Percentiles rank a stretch among this genome's conserved stretches.
Conservation (phyloP, 2,329 filamentous ascomycete genomes). For the Talaromyces sp. region DNA sequence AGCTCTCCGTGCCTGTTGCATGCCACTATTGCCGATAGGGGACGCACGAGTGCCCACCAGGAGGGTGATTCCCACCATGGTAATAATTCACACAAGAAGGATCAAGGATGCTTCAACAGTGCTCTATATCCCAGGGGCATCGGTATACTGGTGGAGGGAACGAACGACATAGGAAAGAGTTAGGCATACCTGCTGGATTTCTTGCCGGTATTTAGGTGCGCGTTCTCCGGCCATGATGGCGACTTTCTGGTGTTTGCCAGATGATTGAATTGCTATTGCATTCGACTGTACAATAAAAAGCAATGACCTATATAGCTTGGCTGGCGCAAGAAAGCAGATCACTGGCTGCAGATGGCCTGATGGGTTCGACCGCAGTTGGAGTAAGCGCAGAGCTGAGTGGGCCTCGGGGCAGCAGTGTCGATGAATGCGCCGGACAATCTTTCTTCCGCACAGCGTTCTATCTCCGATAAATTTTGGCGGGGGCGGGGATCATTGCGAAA, state of each 20-base stretch:
- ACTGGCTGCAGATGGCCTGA: background rate
- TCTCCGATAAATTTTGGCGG: constrained; percentile 8
- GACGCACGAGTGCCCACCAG: background rate
- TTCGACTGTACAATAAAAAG: background rate
- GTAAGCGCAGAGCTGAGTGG: background rate
- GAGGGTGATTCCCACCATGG: background rate
- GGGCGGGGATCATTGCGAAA: constrained; percentile 12
- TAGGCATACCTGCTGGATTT: constrained; percentile 88
- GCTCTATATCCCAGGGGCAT: background rate
- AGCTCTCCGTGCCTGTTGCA: background rate
- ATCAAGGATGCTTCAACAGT: background rate
- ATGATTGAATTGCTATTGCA: background rate
- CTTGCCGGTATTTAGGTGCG: constrained; percentile 85
- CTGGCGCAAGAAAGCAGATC: background rate
- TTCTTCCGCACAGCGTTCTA: constrained; percentile 5
- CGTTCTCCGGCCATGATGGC: constrained; percentile 61
- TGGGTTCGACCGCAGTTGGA: background rate
- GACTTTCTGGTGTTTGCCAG: background rate
- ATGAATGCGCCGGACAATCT: constrained; percentile 13
- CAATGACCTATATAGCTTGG: background rate
- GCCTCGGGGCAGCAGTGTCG: background rate
- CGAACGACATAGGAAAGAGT: background rate
- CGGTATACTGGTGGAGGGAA: background rate
- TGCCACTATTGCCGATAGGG: background rate
- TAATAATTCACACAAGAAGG: background rate